Conservation (phyloP, 345 rosid genomes). For the Eucalyptus pauciflora region DNA sequence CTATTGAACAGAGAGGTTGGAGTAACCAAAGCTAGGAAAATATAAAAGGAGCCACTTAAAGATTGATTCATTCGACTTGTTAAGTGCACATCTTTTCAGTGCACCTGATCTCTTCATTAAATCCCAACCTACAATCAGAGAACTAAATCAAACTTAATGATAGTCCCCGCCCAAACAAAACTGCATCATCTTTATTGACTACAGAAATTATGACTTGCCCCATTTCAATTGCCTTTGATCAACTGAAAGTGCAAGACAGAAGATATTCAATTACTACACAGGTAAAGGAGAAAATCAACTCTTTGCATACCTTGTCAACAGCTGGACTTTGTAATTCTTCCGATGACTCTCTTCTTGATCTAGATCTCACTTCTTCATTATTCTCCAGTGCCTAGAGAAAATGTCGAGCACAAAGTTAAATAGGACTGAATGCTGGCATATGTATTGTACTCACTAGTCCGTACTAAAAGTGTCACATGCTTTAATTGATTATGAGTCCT, state of each 20-base stretch:
- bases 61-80: background rate
- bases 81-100: background rate
- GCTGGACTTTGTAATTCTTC: constrained; percentile 47
- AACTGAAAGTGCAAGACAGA: background rate
- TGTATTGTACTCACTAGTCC: background rate
- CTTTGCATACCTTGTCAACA: constrained; percentile 54
- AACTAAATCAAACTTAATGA: background rate
- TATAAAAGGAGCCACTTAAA: background rate
- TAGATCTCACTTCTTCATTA: constrained; percentile 64
- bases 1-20: background rate
- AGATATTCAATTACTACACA: background rate
- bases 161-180: background rate
- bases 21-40: background rate
- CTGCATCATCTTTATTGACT: background rate
- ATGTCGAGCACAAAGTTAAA: background rate
- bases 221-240: background rate
- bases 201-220: background rate
- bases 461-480: background rate
- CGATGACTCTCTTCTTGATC: constrained; percentile 50
- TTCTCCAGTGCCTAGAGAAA: constrained; percentile 51
- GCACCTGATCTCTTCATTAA: background rate
- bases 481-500: background rate
- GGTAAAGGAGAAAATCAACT: background rate
- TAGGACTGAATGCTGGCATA: background rate
- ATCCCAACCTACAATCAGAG: background rate